Evolutionary conservation across 768 basidiomycete species (phyloP), one percentile per base, ranked within the genome.

Genomic region (Pleurotus sapidus): DNA sequence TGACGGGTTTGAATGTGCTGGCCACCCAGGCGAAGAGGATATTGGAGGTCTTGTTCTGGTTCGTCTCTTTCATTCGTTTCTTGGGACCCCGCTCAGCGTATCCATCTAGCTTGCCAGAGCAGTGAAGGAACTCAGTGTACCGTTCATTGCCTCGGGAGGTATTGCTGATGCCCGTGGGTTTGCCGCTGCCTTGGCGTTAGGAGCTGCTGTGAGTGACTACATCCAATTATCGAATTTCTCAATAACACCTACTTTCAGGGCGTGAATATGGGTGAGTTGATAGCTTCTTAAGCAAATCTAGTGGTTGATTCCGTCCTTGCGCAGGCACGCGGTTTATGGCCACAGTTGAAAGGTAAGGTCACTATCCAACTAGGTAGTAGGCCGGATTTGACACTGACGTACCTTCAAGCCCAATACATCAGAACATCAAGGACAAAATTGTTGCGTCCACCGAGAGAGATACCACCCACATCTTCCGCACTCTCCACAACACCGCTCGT

Each of bases 1-100:
- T 25, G 94, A 95, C 58, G 93, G 94, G 0, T 91, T 95, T 59
- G 93, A 95, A 78, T 95, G 93, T 91, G 95, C 93, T 27, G 95
- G 95, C 23, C 93, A 95, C 70, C 93, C 93, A 15, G 95, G 95
- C 60, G 95, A 97, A 67, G 91, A 96, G 43, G 95, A 97, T 66
- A 89, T 97, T 20, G 91, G 91, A 3, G 91, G 89, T 3, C 65
- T 96, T 20, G 89, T 97, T 3, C 72, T 97, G 73, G 93, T 93
- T 61, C 40, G 67, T 59, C 24, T 14, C 20, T 30, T 37, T 37
- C 48, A 46, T 15, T 49, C 56, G 25, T 55, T 48, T 17, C 12
- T 20, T 18, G 18, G n/a, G 46, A 34, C 18, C 5, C 46, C 39
- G 27, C 23, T 9, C 14, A 12, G 34, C n/a, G 49, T 14, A 11